Evolutionary conservation across 768 basidiomycete genomes (phyloP), one percentile per base, ranked within the genome.

Genomic region (Pleurotus sapidus): DNA sequence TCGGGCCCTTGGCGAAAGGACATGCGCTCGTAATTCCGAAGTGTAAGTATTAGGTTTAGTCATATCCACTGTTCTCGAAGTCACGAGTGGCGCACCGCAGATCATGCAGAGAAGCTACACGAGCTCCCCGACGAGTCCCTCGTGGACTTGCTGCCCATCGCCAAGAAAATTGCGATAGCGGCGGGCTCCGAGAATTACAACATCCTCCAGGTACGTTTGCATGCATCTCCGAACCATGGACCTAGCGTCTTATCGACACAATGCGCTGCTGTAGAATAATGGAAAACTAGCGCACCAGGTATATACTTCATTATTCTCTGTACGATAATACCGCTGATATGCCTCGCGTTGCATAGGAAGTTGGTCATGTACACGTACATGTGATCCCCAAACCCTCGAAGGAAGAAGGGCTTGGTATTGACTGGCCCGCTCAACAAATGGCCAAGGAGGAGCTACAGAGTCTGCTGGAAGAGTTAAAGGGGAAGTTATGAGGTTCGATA

Each of bases 1-100:
- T 99, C 60, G 87, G 87, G 1, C 95, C 96, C 6, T 74, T 98
- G 20, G 80, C 93, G n/a, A 86, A 82, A 65, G 96, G 96, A 3
- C 94, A 99, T 72, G 84, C 92, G 11, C 81, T 98, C 37, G 77
- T 98, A 54, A 92, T 99, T 60, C 96, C 96, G 3, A 99, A 98
- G 78, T 87, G 95, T 96, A 57, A 70, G 71, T 59, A 14, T 45
- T 34, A 18, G 17, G 12, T 49, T 27, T 18, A 5, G 38, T 12
- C 34, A 25, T 14, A 39, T 27, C 48, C 34, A 11, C 17, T 38
- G n/a, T 42, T 23, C 40, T 15, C 1, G 12, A 20, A 39, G 25
- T 34, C 30, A 34, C 9, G 30, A 1, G 30, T 51, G 20, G 20
- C 30, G 46, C 40, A 47, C 27, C 51, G 8, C 56, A 97, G 95